Percentiles rank a stretch among this genome's conserved stretches.
Evolutionary conservation across 1,284 basidiomycete species (phyloP).

Genomic region (Neolentinus lepideus): DNA sequence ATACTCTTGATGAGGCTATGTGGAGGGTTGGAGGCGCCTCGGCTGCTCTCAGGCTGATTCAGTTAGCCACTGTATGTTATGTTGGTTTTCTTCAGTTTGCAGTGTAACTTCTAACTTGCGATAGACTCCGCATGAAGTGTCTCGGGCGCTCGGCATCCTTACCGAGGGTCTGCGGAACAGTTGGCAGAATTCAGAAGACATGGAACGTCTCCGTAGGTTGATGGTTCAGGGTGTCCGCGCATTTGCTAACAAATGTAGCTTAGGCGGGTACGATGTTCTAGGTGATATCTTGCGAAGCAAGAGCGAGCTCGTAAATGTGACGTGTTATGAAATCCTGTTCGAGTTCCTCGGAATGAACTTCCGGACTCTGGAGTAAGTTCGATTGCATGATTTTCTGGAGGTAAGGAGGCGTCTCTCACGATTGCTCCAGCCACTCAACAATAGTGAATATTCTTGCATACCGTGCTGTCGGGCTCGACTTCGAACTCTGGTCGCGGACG

Average conservation of each 20-base stretch:
- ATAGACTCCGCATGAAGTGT: constrained; percentile 69
- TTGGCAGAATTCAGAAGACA: constrained; percentile 91
- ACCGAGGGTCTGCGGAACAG: constrained; percentile 73
- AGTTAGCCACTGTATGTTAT: constrained; percentile 60
- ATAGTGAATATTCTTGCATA: constrained; percentile 83
- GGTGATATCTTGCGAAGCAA: constrained; percentile 71
- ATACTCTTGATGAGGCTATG: constrained; percentile 68
- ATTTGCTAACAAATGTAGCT: background rate
- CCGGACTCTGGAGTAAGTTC: constrained; percentile 66
- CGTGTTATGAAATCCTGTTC: constrained; percentile 72
- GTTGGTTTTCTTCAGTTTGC: background rate
- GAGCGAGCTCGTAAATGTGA: constrained; percentile 68
- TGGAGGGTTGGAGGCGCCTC: constrained; percentile 83
- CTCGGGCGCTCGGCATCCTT: constrained; percentile 65
- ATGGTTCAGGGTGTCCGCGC: background rate
- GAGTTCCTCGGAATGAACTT: constrained; percentile 83
- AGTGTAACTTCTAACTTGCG: constrained; percentile 1
- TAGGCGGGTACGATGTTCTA: constrained; percentile 86
- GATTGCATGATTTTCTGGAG: background rate
- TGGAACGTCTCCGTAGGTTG: constrained; percentile 73
- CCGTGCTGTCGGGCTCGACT: constrained; percentile 78
- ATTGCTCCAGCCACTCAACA: constrained; percentile 58
- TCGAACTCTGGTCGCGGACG: constrained; percentile 83
- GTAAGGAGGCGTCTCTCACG: constrained; percentile 1
- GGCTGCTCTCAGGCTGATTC: constrained; percentile 69